phyloP scores from a whole-genome alignment of 2,329 filamentous ascomycete species.

The Aspergillus sp. region DNA sequence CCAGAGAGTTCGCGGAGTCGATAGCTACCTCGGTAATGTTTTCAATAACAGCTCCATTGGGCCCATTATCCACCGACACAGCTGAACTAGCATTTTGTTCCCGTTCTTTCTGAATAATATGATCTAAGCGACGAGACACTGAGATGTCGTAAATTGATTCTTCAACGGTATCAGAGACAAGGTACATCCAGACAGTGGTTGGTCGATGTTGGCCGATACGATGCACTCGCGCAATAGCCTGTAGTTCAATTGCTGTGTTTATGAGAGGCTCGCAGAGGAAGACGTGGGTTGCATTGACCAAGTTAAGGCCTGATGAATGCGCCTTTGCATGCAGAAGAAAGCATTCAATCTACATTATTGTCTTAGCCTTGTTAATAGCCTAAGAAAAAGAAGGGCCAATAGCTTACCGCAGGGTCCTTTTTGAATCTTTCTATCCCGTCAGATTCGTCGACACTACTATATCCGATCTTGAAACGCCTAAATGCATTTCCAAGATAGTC shows the following conservation, averaged over 20 bases:
- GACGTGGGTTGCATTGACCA: constrained; percentile 90
- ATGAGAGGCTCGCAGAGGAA: constrained; percentile 92
- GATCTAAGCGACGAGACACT: constrained; percentile 72
- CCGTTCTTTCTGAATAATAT: constrained; percentile 60
- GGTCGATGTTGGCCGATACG: constrained; percentile 85
- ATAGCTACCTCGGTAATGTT: constrained; percentile 61
- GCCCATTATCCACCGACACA: constrained; percentile 4
- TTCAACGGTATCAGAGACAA: constrained; percentile 88
- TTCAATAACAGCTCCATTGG: constrained; percentile 13
- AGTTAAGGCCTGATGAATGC: constrained; percentile 83
- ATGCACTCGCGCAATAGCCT: constrained; percentile 92
- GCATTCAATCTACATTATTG: constrained; percentile 60
- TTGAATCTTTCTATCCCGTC: constrained; percentile 76
- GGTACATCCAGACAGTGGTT: constrained; percentile 94
- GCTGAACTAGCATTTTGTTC: constrained; percentile 24
- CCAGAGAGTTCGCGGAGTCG: constrained; percentile 80
- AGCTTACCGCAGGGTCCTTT: constrained; percentile 59
- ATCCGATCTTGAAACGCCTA: constrained; percentile 68
- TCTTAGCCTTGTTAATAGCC: constrained; percentile 18
- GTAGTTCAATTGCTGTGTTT: constrained; percentile 89
- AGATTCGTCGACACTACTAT: constrained; percentile 66
- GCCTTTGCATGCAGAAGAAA: constrained; percentile 88
- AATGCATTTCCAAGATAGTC: constrained; percentile 71
- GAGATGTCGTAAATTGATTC: constrained; percentile 88
- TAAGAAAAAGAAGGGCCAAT: neutral